These are phyloP conservation scores for Aureobasidium namibiae DNA, from an alignment of 2,329 filamentous ascomycete genomes.

Conservation along the genomic window DNA sequence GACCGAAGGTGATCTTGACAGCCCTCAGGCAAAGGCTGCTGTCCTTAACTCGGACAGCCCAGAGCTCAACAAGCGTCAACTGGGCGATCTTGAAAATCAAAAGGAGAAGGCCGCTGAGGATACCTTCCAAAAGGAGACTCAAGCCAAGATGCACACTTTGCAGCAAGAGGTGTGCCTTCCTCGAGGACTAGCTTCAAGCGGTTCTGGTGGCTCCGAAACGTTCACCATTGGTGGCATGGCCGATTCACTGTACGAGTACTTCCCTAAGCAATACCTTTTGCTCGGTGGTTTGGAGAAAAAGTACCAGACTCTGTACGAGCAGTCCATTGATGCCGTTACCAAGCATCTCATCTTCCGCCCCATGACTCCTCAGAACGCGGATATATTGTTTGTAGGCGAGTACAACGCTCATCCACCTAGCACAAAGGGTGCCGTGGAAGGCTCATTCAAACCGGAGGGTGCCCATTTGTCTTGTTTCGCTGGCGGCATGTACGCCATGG, in stretches of 20 bases:
- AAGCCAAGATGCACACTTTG: background rate
- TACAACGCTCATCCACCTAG: constrained; percentile 13
- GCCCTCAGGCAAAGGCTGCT: background rate
- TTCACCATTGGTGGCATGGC: constrained; percentile 50
- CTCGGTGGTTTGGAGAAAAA: constrained; percentile 66
- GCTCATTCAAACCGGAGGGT: constrained; percentile 33
- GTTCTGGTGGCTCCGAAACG: constrained; percentile 37
- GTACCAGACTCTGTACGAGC: constrained; percentile 65
- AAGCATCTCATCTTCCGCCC: constrained; percentile 71
- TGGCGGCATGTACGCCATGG: constrained; percentile 49
- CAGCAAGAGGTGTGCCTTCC: constrained; percentile 42
- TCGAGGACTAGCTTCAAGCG: constrained; percentile 49
- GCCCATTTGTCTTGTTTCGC: constrained; percentile 48
- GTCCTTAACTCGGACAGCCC: background rate
- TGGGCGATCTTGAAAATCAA: constrained; percentile 5
- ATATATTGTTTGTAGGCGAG: constrained; percentile 68
- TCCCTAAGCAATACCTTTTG: constrained; percentile 60
- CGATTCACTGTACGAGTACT: constrained; percentile 51
- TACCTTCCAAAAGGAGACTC: constrained; percentile 8
- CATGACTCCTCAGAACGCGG: constrained; percentile 57
- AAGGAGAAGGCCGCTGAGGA: background rate
- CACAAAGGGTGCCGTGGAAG: background rate
- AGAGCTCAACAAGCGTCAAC: constrained; percentile 4
- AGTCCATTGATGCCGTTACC: constrained; percentile 58
- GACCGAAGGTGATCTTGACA: constrained; percentile 16